Base-by-base conservation (phyloP, 2,329 filamentous ascomycete species). In the Elsinoe ampelina region DNA sequence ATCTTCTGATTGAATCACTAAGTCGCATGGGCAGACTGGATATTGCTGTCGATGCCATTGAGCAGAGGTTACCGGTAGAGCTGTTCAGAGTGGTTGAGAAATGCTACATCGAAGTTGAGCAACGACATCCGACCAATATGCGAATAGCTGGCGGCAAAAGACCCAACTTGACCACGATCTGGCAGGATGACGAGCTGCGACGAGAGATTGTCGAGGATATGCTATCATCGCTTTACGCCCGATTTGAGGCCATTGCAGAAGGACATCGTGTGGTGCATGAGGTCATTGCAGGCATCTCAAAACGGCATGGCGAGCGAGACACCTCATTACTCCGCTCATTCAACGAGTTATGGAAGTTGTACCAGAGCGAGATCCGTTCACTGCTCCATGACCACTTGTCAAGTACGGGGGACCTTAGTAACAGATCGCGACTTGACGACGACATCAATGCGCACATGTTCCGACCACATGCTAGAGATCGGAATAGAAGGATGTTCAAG, bases 191-290 rank as follows among this genome's bases (percentile, higher is more conserved):
- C 50, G 83, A 91, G 73, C 32, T 56, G n/a, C 81, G 87, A 15
- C 85, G 86, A 12, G 87, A 89, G 64, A 88, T 96, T 26, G 85
- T 98, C 50, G 87, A 93, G 62, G 93, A 98, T 66, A 80, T 97
- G 45, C 75, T 98, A 2, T 95, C 87, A 83, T 92, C 89, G 0
- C 72, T 98, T 0, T 98, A 95, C 69, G 91, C 91, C 42, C 96
- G 96, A 65, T 97, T 98, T 61, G 93, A 97, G 70, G 89, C 93
- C 6, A 97, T 98, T 62, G 89, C 90, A 3, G 95, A 98, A 73
- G 89, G 91, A 1, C 93, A 98, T 67, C 85, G 95, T 41, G 85
- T 96, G 0, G 84, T 97, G 58, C 90, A 97, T 70, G 93, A 97
- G 69, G 87, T 95, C 47, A 86, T 96, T 66, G 86, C 86, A 61